Base-by-base conservation (phyloP, 257 asterid genomes). In the Marsdenia floribunda region DNA sequence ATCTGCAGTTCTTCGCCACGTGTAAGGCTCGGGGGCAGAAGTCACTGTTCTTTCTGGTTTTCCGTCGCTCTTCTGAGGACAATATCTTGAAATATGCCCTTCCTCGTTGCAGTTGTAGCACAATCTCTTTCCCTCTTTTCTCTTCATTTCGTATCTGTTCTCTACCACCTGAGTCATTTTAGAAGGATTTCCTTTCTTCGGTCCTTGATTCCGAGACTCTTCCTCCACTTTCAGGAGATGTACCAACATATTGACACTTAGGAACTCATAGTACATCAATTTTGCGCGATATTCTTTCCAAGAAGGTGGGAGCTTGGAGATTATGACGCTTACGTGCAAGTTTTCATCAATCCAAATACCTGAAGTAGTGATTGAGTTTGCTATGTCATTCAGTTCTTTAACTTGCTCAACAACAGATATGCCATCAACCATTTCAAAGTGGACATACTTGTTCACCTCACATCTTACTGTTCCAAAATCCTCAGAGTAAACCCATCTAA, bases 301-400 rank as follows among this genome's bases (percentile, higher is more conserved):
- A 42, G 96, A 88, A 53, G 86, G 85, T 1, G 96, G 96, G 81
- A 91, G 97, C 85, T 91, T 91, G 66, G 89, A 82, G 68, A 89
- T 80, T 29, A 91, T 86, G 65, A 80, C 80, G 60, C 91, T 80
- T 15, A 71, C 84, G 49, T 88, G 96, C 55, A 89, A 87, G 73
- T 76, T 76, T 73, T 91, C 96, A 52, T 88, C 96, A 33, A 91
- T 64, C 85, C 87, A 82, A 71, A 80, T 82, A 58, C 97, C 96
- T 3, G 88, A 84, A 60, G 88, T 78, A 22, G 75, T 79, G 42
- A 89, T 78, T 63, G 87, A 76, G 80, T 87, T 82, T 0, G 85
- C 88, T 33, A 89, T 82, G 59, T 53, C 81, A 79, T 87, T 84
- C 38, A 91, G 88, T 78, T 89, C 92, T 77, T 82, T 82, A 77